Conservation (phyloP, 2,329 filamentous ascomycete species). For the Talaromyces piceae region DNA sequence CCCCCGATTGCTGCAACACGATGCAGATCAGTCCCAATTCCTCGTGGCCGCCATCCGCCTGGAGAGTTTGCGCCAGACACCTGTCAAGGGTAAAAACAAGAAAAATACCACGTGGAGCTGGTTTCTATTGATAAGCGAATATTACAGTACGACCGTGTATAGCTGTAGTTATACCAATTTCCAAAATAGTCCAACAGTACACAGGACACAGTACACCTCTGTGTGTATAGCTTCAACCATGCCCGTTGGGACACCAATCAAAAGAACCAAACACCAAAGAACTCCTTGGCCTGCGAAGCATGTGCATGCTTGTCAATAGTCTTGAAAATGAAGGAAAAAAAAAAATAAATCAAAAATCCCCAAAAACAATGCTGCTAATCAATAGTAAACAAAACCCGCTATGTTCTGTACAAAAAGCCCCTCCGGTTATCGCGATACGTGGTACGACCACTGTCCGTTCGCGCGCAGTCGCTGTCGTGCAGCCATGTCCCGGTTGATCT, state of each 20-base stretch:
- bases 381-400: neutral
- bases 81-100: neutral
- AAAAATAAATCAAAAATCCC: constrained; percentile 4
- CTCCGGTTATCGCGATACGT: constrained; percentile 29
- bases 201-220: neutral
- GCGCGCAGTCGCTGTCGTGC: constrained; percentile 70
- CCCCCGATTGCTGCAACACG: neutral
- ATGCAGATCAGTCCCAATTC: constrained; percentile 1
- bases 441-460: constrained; percentile 80
- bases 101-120: neutral
- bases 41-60: constrained; percentile 12
- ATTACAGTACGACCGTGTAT: neutral
- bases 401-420: neutral
- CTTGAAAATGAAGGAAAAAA: neutral
- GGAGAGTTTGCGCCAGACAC: neutral
- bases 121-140: neutral
- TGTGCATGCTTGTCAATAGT: constrained; percentile 1
- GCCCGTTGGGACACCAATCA: neutral
- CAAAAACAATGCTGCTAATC: neutral
- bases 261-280: neutral
- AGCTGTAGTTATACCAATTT: too few relatives aligned
- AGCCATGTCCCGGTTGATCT: constrained; percentile 71
- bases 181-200: too few relatives aligned
- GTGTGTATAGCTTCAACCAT: neutral
- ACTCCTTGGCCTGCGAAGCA: neutral